Conservation (phyloP, 2,329 filamentous ascomycete genomes). For the Colletotrichum sp. region DNA sequence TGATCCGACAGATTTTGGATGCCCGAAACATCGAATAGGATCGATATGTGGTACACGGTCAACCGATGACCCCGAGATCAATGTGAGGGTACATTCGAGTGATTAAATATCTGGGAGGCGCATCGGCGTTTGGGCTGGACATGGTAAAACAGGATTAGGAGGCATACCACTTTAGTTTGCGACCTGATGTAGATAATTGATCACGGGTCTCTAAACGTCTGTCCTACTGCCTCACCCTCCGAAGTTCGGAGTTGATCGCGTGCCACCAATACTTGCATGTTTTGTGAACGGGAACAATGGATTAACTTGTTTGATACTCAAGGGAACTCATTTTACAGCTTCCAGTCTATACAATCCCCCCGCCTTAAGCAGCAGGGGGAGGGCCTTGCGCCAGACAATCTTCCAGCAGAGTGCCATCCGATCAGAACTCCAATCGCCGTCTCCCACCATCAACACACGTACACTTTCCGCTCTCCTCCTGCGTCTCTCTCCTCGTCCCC, state of each 20-base stretch:
- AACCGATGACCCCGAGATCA: neutral
- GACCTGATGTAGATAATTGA: neutral
- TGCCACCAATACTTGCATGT: neutral
- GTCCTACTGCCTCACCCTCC: neutral
- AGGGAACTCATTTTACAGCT: constrained; percentile 22
- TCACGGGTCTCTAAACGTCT: neutral
- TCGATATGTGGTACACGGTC: neutral
- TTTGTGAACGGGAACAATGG: neutral
- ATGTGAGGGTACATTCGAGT: neutral
- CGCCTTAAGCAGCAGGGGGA: neutral
- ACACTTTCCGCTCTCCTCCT: neutral
- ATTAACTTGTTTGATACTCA: constrained; percentile 19
- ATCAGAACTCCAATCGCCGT: constrained; percentile 16
- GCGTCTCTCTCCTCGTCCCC: neutral
- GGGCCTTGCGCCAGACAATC: constrained; percentile 7
- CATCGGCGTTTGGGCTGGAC: constrained; percentile 24
- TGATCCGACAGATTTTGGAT: constrained; percentile 59
- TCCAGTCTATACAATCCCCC: constrained; percentile 20
- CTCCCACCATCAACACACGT: neutral
- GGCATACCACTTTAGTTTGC: constrained; percentile 16
- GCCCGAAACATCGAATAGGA: constrained; percentile 57
- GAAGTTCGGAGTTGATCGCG: neutral
- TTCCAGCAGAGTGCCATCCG: constrained; percentile 10
- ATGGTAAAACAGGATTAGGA: constrained; percentile 10
- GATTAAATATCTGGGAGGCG: constrained; percentile 26